phyloP scores from a whole-genome alignment of 2,329 filamentous ascomycete genomes.

The Paramyrothecium roridum region DNA sequence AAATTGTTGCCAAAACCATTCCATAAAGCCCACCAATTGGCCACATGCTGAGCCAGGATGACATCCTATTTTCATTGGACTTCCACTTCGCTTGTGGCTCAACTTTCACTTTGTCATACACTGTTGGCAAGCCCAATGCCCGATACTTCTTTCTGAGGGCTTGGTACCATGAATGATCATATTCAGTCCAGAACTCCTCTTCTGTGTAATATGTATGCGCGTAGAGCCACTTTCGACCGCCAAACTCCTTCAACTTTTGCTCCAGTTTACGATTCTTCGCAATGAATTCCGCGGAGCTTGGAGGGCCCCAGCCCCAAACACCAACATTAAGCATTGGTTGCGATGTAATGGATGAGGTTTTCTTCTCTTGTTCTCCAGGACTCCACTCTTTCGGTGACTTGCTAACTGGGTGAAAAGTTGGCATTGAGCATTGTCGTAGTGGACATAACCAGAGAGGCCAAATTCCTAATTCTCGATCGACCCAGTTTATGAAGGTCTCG shows the following conservation, averaged over 20 bases:
- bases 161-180: constrained; percentile 57
- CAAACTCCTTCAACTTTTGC: constrained; percentile 58
- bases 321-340: constrained; percentile 52
- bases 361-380: neutral
- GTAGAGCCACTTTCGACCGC: constrained; percentile 79
- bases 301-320: constrained; percentile 71
- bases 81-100: constrained; percentile 23
- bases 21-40: constrained; percentile 15
- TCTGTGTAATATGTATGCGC: constrained; percentile 74
- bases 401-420: constrained; percentile 17
- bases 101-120: constrained; percentile 65
- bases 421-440: constrained; percentile 9
- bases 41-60: constrained; percentile 9
- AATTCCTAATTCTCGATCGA: constrained; percentile 12
- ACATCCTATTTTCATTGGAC: neutral
- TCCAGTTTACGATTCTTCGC: constrained; percentile 65
- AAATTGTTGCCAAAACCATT: constrained; percentile 13
- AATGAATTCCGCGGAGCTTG: constrained; percentile 49
- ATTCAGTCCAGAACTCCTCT: constrained; percentile 60
- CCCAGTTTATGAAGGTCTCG: constrained; percentile 24
- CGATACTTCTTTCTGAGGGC: constrained; percentile 55
- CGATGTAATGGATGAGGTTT: neutral
- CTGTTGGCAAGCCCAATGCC: constrained; percentile 54
- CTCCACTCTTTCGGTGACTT: neutral
- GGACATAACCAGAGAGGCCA: constrained; percentile 27